Evolutionary conservation across 805 yeast species (phyloP).

Genomic region (Sugiyamaella chiloensis): DNA sequence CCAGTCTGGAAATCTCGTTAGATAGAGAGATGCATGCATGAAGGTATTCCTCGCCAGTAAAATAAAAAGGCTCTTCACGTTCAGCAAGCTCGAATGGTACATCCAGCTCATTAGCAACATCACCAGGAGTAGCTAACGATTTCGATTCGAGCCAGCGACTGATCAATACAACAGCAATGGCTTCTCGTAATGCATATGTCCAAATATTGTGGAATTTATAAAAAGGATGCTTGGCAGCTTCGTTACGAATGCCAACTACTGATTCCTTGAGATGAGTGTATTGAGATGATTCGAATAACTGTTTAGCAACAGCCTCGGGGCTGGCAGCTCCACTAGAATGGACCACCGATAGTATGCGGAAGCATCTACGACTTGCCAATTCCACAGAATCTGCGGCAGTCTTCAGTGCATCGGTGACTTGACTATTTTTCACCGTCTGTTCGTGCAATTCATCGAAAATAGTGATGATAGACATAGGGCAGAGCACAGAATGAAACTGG

Average conservation of each 20-base stretch:
- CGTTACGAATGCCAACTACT: conserved; percentile 3
- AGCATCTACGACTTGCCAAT: conserved; percentile 1
- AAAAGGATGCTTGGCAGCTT: conserved; percentile 10
- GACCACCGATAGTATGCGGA: conserved; percentile 1
- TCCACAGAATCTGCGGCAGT: conserved; percentile 5
- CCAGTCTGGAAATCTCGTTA: conserved; percentile 29
- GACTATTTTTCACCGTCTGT: conserved; percentile 2
- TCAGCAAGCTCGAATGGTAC: background rate
- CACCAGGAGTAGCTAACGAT: background rate
- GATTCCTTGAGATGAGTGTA: background rate
- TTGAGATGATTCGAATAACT: background rate
- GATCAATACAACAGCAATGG: background rate
- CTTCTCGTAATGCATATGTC: conserved; percentile 7
- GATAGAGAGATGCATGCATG: conserved; percentile 27
- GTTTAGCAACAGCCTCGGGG: background rate
- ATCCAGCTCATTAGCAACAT: conserved; percentile 1
- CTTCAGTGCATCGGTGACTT: conserved; percentile 2
- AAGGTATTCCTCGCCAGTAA: conserved; percentile 30
- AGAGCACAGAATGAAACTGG: too few relatives aligned
- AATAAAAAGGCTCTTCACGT: conserved; percentile 1
- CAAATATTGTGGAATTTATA: conserved; percentile 13
- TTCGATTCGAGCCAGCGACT: conserved; percentile 4
- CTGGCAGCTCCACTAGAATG: conserved; percentile 5
- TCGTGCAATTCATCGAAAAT: conserved; percentile 6
- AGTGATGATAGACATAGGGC: background rate